Base-by-base conservation (phyloP, 495 filamentous ascomycete species). In the Penicillium dipodomyicola region DNA sequence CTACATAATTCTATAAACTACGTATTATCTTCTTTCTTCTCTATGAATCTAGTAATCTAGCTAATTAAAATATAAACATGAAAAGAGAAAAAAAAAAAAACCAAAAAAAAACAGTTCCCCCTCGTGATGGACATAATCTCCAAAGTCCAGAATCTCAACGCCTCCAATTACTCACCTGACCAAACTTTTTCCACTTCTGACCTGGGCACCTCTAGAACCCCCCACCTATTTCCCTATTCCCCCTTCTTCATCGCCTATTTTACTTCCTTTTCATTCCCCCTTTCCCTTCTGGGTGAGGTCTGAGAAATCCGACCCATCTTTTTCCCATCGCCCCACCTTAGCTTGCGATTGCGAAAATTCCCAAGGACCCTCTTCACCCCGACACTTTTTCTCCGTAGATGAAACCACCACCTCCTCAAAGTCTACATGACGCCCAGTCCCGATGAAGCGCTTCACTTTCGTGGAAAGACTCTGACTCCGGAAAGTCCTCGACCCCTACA, bases 401-500 rank as follows among this genome's bases (percentile, higher is more conserved):
- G 70, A 76, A 71, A 74, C 69, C 53, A 53, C 64, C 68, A 62
- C 65, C 52, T 53, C 63, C 68, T 64, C 64, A 47, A 65, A 54
- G 67, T 69, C 74, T 75, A 74, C 73, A 88, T 88, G 86, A 86
- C 82, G 72, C 79, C 81, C 72, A 80, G 75, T 75, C 73, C 82
- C 49, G 73, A 82, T 73, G 83, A 88, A 76, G 80, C 82, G 63
- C 78, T 83, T 71, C 80, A 86, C 65, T 84, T 83, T 66, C 84
- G 82, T 61, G 82, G 83, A 72, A 84, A 86, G 76, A 82, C 83
- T 53, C 72, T 88, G 67, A 87, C 86, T 70, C 87, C 87, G 62
- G 82, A 88, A 63, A 88, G 85, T 67, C 87, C 87, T 54, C 82
- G 85, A 57, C 87, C 87, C 54, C 62, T 89, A 60, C 84, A 89